Conservation (phyloP, 768 basidiomycete species). For the Rhizopogon roseolus region DNA sequence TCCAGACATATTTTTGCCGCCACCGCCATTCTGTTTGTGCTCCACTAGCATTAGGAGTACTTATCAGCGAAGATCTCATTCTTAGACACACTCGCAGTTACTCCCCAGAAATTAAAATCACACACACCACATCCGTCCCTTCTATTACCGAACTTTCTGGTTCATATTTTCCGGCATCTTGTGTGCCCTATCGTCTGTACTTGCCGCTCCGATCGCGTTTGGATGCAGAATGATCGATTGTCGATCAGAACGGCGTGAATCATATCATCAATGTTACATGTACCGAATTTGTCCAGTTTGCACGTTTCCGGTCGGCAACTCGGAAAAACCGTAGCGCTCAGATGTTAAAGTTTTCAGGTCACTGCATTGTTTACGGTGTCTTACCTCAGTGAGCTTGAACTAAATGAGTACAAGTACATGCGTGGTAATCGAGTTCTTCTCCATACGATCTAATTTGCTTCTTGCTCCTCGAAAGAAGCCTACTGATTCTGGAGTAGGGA, state of each 20-base stretch:
- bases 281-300: neutral
- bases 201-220: no score
- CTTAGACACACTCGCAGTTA: no score
- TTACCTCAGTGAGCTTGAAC: neutral
- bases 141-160: no score
- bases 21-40: no score
- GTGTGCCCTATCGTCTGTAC: neutral
- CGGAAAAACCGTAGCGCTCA: neutral
- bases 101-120: no score
- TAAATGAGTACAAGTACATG: neutral
- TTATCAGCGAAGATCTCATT: no score
- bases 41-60: no score
- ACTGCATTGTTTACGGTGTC: no score
- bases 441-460: neutral
- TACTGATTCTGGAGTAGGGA: neutral
- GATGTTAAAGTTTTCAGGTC: neutral
- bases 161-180: no score
- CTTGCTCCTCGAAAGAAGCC: neutral
- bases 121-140: no score
- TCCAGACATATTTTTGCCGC: no score
- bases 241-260: neutral
- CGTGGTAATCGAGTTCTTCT: neutral
- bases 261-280: neutral
- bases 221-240: neutral
- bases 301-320: neutral